A percentile compares a stretch with the other conserved stretches of the same genome.
Evolutionary conservation across 2,329 filamentous ascomycete genomes (phyloP).

Genomic region (Aspergillus pseudoterreus): DNA sequence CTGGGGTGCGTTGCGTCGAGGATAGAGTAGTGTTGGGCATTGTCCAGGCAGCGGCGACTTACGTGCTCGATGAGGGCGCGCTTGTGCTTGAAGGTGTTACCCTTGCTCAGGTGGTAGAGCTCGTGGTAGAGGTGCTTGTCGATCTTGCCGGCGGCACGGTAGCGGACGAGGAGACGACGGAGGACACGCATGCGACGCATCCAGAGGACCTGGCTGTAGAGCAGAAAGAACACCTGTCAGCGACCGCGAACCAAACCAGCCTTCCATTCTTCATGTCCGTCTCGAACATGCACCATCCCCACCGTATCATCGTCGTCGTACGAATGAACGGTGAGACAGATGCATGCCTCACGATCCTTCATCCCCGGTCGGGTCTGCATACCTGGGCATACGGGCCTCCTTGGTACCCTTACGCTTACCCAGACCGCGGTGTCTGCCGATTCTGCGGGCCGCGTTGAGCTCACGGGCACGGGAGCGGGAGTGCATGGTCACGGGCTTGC

Average conservation of each 20-base stretch:
- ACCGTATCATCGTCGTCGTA: too few species aligned
- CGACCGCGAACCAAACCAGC: not conserved
- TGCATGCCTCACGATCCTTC: not conserved
- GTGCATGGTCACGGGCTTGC: constrained; percentile 99
- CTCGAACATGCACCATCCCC: not conserved
- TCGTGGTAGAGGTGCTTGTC: constrained; percentile 99
- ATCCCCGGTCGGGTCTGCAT: constrained; percentile 41
- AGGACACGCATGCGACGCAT: constrained; percentile 99
- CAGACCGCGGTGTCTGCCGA: constrained; percentile 97
- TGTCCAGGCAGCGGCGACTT: constrained; percentile 45
- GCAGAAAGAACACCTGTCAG: constrained; percentile 17
- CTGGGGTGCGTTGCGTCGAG: too few species aligned
- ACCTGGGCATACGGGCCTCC: constrained; percentile 98
- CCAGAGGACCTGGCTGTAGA: constrained; percentile 87
- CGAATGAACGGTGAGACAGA: too few species aligned
- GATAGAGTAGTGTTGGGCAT: too few species aligned
- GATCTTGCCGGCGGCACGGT: constrained; percentile 99
- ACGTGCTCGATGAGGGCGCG: constrained; percentile 99
- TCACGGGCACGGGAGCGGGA: constrained; percentile 94
- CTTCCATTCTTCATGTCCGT: not conserved
- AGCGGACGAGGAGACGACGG: constrained; percentile 98
- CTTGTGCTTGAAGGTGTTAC: constrained; percentile 99
- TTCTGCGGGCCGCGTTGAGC: constrained; percentile 88
- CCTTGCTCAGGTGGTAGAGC: constrained; percentile 99
- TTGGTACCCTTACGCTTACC: constrained; percentile 99